Evolutionary conservation across 2,329 filamentous ascomycete species (phyloP), one percentile per base, ranked within the genome.

Genomic region (Chaetomium sp.): DNA sequence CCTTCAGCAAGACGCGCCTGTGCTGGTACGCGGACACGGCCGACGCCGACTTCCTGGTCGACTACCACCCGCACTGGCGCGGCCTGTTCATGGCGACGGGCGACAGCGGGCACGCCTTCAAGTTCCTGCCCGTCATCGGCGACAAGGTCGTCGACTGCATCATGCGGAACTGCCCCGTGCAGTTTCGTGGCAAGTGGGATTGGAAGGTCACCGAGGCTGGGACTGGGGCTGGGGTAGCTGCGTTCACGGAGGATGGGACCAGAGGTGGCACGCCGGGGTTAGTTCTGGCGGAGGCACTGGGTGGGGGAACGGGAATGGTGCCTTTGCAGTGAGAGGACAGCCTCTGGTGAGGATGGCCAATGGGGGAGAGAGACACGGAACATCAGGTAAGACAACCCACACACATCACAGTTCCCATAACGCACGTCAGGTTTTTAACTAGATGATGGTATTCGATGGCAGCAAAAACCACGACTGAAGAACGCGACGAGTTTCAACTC

Each of bases 1-100:
- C 85, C 1, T 91, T 90, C 78, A 77, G 78, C 64, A 79, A 80
- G 60, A 89, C 86, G 1, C 81, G 88, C 27, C 77, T 92, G 60
- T 92, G 90, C 78, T 92, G 90, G 90, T 92, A 92, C 74, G 87
- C 86, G 5, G 90, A 92, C 77, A 92, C 90, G 70, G 82, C 85
- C 8, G 86, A 85, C 21, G 89, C 85, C 25, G 87, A 92, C 73
- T 92, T 90, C 78, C 81, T 92, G 62, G 81, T 91, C 66, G 85
- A 88, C 72, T 87, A 88, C 75, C 89, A 92, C 71, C 89, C 90
- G 0, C 76, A 80, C 19, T 85, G 85, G 75, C 74, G 80, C 63
- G 81, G 82, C 16, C 75, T 89, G 4, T 89, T 89, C 70, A 71
- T 89, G 27, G 85, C 85, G 0, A 87, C 85, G 0, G 87, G 85